A percentile compares a stretch with the other conserved stretches of the same genome.
Evolutionary conservation across 257 asterid genomes (phyloP).

Genomic region (Solanum paucissectum): DNA sequence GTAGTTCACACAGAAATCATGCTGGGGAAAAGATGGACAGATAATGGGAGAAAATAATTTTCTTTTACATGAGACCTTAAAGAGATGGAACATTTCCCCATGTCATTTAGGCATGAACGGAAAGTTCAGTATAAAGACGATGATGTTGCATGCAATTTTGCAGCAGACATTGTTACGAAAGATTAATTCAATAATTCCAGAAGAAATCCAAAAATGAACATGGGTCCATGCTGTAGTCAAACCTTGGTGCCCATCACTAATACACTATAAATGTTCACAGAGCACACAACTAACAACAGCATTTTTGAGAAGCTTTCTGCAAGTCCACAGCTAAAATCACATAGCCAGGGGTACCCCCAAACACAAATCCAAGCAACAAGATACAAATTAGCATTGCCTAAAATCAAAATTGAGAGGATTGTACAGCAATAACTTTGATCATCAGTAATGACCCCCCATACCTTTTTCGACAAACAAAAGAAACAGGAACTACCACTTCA

Average conservation of each 20-base stretch:
- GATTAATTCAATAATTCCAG: background rate
- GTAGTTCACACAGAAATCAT: background rate
- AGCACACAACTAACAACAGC: background rate
- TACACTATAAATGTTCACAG: background rate
- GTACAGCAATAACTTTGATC: background rate
- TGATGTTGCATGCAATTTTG: background rate
- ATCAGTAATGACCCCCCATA: background rate
- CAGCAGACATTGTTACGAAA: background rate
- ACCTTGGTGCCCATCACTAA: background rate
- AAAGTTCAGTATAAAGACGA: background rate
- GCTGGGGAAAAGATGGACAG: background rate
- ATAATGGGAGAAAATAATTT: background rate
- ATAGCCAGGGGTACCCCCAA: background rate
- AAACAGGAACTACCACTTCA: background rate
- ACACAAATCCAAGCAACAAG: background rate
- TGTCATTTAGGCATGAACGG: background rate
- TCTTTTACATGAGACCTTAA: background rate
- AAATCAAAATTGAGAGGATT: background rate
- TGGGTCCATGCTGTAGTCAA: background rate
- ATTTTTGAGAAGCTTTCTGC: background rate
- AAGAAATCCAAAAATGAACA: background rate
- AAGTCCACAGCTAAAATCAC: background rate
- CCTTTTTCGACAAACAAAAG: background rate
- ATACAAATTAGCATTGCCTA: background rate
- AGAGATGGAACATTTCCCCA: background rate